These are phyloP conservation scores for Pelargonium citronellum DNA, from an alignment of 441 rosid species.

Conservation along the genomic window DNA sequence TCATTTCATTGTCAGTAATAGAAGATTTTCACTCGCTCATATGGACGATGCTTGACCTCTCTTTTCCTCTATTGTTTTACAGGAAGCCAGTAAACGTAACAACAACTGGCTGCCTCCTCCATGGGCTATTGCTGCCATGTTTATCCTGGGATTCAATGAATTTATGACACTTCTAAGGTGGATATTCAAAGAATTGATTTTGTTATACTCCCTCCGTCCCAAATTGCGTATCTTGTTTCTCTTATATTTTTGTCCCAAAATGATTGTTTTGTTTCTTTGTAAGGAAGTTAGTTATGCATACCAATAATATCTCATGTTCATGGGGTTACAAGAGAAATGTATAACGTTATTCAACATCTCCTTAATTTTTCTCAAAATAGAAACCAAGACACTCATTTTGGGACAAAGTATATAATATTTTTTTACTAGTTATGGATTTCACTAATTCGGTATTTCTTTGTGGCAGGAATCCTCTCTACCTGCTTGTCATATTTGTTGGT, in stretches of 20 bases:
- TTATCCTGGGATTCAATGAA: conserved; percentile 89
- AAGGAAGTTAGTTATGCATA: too few relatives aligned
- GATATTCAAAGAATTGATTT: conserved; percentile 9
- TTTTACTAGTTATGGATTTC: conserved; percentile 1
- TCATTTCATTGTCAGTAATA: neutral
- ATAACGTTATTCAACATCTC: too few relatives aligned
- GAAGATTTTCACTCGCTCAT: conserved; percentile 1
- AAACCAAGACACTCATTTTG: too few relatives aligned
- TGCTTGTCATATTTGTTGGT: conserved; percentile 55
- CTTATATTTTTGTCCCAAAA: too few relatives aligned
- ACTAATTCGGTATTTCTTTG: conserved; percentile 19
- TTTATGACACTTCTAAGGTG: conserved; percentile 93
- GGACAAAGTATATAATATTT: too few relatives aligned
- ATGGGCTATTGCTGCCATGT: conserved; percentile 90
- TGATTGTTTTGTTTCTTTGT: too few relatives aligned
- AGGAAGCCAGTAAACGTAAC: conserved; percentile 89
- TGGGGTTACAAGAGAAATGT: too few relatives aligned
- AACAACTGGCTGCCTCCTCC: conserved; percentile 99
- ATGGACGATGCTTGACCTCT: neutral
- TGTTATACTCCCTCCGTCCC: neutral
- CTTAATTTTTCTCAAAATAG: too few relatives aligned
- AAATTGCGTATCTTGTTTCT: too few relatives aligned
- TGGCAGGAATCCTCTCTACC: conserved; percentile 85
- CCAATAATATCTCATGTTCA: too few relatives aligned
- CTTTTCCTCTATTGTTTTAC: conserved; percentile 23